These are phyloP conservation scores for Leptographium radiaticola DNA, from an alignment of 2,329 filamentous ascomycete species.

Conservation along the genomic window DNA sequence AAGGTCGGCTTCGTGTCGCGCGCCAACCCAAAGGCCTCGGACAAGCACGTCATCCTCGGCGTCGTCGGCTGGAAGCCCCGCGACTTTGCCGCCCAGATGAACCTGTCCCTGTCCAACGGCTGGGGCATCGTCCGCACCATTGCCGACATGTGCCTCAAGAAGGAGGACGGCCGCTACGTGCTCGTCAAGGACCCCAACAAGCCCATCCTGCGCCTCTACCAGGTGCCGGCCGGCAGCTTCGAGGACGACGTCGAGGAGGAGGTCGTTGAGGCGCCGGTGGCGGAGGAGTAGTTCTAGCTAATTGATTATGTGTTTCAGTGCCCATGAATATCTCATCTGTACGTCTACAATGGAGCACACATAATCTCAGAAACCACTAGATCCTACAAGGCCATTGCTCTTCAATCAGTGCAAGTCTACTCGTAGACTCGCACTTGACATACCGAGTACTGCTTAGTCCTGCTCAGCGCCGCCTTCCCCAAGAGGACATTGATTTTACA, in stretches of 20 bases:
- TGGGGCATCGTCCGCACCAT: conserved; percentile 99
- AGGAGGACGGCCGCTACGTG: conserved; percentile 70
- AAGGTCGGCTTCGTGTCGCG: conserved; percentile 98
- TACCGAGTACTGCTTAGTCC: no score
- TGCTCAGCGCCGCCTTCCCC: no score
- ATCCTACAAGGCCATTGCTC: no score
- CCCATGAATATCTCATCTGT: no score
- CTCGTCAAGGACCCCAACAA: conserved; percentile 92
- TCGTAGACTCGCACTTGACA: no score
- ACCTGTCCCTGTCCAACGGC: conserved; percentile 88
- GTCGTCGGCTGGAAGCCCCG: conserved; percentile 96
- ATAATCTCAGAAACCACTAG: no score
- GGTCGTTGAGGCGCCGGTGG: conserved; percentile 35
- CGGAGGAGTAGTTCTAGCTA: conserved; percentile 16
- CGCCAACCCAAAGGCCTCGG: conserved; percentile 78
- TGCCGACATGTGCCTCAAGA: conserved; percentile 78
- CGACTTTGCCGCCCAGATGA: conserved; percentile 97
- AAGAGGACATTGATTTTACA: no score
- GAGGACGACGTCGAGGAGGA: conserved; percentile 77
- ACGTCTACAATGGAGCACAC: no score
- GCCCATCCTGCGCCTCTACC: conserved; percentile 83
- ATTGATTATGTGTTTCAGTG: no score
- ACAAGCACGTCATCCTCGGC: conserved; percentile 89
- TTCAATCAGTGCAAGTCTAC: no score
- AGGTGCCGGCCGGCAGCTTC: conserved; percentile 75